phyloP scores from a whole-genome alignment of 352 stramenopile genomes.

The Heterotrichella gracilis region DNA sequence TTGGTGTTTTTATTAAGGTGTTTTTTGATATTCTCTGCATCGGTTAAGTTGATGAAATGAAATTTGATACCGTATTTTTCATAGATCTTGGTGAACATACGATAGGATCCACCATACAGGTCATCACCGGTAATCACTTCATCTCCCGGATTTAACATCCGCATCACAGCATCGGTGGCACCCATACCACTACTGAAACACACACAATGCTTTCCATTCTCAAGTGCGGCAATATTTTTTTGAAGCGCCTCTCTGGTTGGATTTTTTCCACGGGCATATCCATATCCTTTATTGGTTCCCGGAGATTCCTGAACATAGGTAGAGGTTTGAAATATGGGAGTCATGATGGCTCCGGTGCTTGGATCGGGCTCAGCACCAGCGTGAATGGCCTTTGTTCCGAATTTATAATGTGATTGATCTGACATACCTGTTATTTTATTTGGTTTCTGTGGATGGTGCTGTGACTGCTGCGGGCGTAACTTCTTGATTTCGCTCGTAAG shows the following conservation, averaged over 20 bases:
- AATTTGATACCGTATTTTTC: conserved; percentile 23
- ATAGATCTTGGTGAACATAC: conserved; percentile 42
- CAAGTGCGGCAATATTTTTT: neutral
- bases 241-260: neutral
- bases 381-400: neutral
- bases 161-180: conserved; percentile 48
- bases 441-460: too few relatives aligned
- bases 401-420: too few relatives aligned
- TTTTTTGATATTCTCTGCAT: conserved; percentile 20
- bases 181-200: conserved; percentile 39
- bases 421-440: too few relatives aligned
- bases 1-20: conserved; percentile 28
- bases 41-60: conserved; percentile 28
- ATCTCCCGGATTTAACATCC: conserved; percentile 47
- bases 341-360: neutral
- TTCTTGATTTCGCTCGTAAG: too few relatives aligned
- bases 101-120: conserved; percentile 68
- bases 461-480: too few relatives aligned
- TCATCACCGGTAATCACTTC: conserved; percentile 62
- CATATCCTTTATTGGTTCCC: neutral
- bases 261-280: neutral
- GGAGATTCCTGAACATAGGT: neutral
- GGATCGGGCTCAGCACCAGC: neutral
- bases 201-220: neutral
- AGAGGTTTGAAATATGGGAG: neutral